These are phyloP conservation scores for Phytophthora palmivora DNA, from an alignment of 352 stramenopile species.

Conservation along the genomic window DNA sequence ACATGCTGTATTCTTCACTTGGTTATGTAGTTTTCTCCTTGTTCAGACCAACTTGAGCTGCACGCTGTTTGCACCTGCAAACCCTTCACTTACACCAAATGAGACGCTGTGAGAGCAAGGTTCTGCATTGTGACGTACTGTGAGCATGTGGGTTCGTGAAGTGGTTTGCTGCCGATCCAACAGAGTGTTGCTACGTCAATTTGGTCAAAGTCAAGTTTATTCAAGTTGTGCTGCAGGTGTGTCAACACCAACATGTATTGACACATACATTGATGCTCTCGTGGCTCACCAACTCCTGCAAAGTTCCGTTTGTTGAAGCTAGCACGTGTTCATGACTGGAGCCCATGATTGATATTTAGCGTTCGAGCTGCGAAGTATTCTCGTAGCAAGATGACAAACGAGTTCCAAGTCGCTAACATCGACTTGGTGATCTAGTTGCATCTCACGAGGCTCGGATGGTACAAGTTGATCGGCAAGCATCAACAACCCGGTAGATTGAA, in stretches of 20 bases:
- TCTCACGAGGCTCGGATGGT: background rate
- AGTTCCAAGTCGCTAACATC: conserved; percentile 54
- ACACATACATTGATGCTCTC: conserved; percentile 63
- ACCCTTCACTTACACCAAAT: conserved; percentile 34
- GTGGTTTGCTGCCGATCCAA: conserved; percentile 50
- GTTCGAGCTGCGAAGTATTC: conserved; percentile 48
- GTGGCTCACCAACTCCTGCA: conserved; percentile 36
- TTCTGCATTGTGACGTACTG: conserved; percentile 56
- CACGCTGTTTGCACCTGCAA: background rate
- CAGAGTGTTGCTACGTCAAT: conserved; percentile 61
- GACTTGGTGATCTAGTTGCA: conserved; percentile 20
- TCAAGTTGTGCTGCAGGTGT: conserved; percentile 23
- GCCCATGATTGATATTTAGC: conserved; percentile 54
- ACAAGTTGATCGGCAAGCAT: conserved; percentile 16
- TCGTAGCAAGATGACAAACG: conserved; percentile 49
- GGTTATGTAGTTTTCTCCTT: background rate
- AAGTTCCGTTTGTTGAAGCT: conserved; percentile 42
- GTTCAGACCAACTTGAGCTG: conserved; percentile 5
- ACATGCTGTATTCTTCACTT: conserved; percentile 28
- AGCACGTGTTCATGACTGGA: conserved; percentile 47
- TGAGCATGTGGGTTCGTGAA: conserved; percentile 47
- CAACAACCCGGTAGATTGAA: conserved; percentile 11
- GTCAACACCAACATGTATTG: conserved; percentile 52
- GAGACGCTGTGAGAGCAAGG: conserved; percentile 50
- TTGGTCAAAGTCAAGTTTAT: conserved; percentile 16